Base-by-base conservation (phyloP, 139 green algal species). In the Volvox africanus region DNA sequence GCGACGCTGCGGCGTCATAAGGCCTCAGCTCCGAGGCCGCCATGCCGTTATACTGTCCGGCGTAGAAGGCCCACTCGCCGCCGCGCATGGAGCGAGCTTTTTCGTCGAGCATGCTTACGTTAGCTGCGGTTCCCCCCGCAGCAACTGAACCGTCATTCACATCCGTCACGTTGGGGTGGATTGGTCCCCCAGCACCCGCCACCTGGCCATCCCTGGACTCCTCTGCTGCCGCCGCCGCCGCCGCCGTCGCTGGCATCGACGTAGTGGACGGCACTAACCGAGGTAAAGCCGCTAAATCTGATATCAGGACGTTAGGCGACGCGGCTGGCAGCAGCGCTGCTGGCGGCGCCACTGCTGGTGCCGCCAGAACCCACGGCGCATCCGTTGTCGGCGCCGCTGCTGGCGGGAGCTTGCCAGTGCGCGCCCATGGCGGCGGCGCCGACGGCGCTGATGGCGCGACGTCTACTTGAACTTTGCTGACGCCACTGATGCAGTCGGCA, bases 11-110 rank as follows among this genome's bases (percentile, higher is more conserved):
- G 61, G 24, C 61, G n/a, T 26, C 21, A n/a, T 62, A 79, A 62
- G 84, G 84, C 37, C 55, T 32, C 19, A 89, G 68, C 69, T 82
- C 84, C 17, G 84, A 82, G 12, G 84, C 84, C 14, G 50, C 33
- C 84, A 89, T 89, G 28, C 84, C 84, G 37, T 89, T 89, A 71
- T 82, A 89, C 37, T 89, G 84, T 19, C 69, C 84, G 12, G 12
- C 35, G 84, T 89, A 89, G 28, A 75, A 89, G 33, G 37, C 24
- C 84, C 69, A 82, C 9, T 79, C 71, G 71, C 21, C 71, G n/a
- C 71, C n/a, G 71, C 19, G 9, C 71, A 36, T 6, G 28, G 71
- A 33, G 26, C n/a, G 28, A 21, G 75, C 18, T 35, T 19, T 35
- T 19, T 3, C 75, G 75, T 20, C 75, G 75, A 30, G 32, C 32